A percentile compares a stretch with the other conserved stretches of the same genome.
Conservation (phyloP, 441 rosid species). For the Syzygium malaccense region DNA sequence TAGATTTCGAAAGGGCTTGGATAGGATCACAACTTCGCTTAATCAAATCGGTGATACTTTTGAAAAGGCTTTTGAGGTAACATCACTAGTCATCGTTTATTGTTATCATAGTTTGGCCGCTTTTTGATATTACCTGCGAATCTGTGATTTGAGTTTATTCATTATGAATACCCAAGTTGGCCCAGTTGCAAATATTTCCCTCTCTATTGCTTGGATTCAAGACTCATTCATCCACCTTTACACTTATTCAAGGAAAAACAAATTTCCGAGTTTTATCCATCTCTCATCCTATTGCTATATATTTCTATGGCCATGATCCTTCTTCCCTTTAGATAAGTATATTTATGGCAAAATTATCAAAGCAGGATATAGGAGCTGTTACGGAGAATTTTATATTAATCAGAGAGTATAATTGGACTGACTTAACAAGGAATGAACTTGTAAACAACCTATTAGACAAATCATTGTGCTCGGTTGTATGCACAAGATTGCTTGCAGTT, state of each 20-base stretch:
- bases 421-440: not conserved
- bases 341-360: not conserved
- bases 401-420: not conserved
- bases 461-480: not conserved
- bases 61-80: constrained; percentile 83
- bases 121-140: not conserved
- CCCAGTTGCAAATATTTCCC: not conserved
- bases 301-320: not conserved
- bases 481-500: not conserved
- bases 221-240: not conserved
- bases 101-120: not conserved
- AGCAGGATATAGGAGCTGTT: not conserved
- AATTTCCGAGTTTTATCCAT: not conserved
- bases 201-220: not conserved
- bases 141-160: not conserved
- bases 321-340: not conserved
- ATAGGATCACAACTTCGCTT: constrained; percentile 59
- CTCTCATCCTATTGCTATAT: not conserved
- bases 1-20: constrained; percentile 56
- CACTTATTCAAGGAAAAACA: not conserved
- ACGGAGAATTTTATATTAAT: not conserved
- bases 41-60: constrained; percentile 79
- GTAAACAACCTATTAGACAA: not conserved
- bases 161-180: not conserved
- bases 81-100: not conserved